phyloP scores from a whole-genome alignment of 106 monocot genomes.

The Dactylorhiza incarnata region DNA sequence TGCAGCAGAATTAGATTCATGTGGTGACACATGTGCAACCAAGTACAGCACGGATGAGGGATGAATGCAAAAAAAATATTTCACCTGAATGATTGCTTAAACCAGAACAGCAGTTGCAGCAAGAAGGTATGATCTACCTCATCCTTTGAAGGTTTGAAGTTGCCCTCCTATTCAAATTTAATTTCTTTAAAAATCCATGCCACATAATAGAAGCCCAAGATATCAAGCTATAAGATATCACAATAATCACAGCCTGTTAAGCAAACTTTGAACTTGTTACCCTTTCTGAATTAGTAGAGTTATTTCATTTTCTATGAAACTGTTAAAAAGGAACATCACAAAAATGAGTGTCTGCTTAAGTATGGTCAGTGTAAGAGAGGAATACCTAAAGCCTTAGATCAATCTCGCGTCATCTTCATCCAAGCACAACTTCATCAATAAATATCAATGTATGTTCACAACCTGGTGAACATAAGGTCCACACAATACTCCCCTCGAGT shows the following conservation, averaged over 20 bases:
- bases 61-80: not conserved
- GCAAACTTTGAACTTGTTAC: not conserved
- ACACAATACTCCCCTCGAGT: too few species aligned
- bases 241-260: not conserved
- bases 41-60: not conserved
- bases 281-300: not conserved
- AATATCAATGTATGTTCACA: too few species aligned
- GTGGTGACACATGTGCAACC: not conserved
- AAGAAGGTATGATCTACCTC: slow-evolving; percentile 79
- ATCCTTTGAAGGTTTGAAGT: slow-evolving; percentile 61
- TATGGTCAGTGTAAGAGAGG: not conserved
- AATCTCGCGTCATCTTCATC: too few species aligned
- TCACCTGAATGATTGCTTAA: slow-evolving; percentile 93
- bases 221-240: not conserved
- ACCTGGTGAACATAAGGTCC: too few species aligned
- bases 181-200: not conserved
- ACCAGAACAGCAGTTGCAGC: slow-evolving; percentile 83
- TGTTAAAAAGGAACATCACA: not conserved
- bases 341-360: not conserved
- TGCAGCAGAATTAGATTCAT: not conserved
- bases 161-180: slow-evolving; percentile 60
- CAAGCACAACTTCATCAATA: too few species aligned
- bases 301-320: not conserved
- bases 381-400: too few species aligned
- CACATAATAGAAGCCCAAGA: slow-evolving; percentile 1